phyloP scores from a whole-genome alignment of 345 rosid species.

The Sapria himalayana region DNA sequence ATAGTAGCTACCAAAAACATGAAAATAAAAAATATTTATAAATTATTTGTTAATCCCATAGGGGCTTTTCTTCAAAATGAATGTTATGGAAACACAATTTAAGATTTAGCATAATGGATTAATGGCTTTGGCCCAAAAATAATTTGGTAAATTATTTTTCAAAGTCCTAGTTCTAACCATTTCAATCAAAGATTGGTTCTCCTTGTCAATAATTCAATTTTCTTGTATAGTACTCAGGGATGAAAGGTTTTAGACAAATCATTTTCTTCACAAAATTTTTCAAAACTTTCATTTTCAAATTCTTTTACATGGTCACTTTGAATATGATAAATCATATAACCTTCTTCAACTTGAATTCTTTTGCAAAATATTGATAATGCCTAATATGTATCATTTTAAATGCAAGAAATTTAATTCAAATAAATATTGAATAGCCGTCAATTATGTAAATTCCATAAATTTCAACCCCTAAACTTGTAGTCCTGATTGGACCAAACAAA shows the following conservation, averaged over 20 bases:
- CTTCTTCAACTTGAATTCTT: background rate
- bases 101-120: background rate
- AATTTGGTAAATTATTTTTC: background rate
- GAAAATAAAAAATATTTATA: slow-evolving; percentile 4
- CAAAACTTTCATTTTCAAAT: background rate
- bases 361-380: background rate
- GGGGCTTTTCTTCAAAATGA: background rate
- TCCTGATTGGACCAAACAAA: background rate
- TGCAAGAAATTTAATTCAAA: background rate
- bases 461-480: background rate
- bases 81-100: background rate
- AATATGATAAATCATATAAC: background rate
- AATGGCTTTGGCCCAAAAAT: background rate
- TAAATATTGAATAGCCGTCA: slow-evolving; percentile 1
- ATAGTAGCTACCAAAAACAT: background rate
- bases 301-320: slow-evolving; percentile 1
- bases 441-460: background rate
- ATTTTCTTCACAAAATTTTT: background rate
- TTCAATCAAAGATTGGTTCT: background rate
- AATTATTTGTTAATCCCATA: slow-evolving; percentile 2
- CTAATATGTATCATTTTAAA: background rate
- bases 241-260: background rate
- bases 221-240: background rate
- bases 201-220: background rate
- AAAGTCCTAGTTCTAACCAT: slow-evolving; percentile 2